Conservation (phyloP, 2,329 filamentous ascomycete genomes). For the Chrysoporthe austroafricana region DNA sequence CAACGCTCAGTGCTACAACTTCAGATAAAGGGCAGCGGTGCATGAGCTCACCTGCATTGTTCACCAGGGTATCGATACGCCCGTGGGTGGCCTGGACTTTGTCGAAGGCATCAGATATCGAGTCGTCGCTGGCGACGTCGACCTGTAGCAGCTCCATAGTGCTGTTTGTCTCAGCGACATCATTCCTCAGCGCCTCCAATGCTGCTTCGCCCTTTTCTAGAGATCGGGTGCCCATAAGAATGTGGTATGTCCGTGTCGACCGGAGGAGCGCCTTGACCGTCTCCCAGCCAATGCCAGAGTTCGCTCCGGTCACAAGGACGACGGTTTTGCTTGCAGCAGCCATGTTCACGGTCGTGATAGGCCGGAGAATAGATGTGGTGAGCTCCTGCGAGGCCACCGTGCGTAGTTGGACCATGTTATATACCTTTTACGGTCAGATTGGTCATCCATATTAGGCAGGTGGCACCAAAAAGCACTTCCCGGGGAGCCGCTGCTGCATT, state of each 20-base stretch:
- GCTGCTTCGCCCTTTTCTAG: conserved; percentile 55
- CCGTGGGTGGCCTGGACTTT: conserved; percentile 28
- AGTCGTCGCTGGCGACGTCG: conserved; percentile 30
- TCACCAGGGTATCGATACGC: conserved; percentile 34
- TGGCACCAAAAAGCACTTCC: not conserved
- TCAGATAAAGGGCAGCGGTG: conserved; percentile 3
- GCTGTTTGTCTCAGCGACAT: conserved; percentile 33
- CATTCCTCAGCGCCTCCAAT: conserved; percentile 44
- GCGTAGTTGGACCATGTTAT: not conserved
- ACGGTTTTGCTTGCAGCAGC: conserved; percentile 35
- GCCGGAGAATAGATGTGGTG: not conserved
- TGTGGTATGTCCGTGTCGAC: conserved; percentile 53
- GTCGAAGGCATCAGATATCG: conserved; percentile 30
- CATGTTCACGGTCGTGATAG: conserved; percentile 14
- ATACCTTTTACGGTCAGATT: not conserved
- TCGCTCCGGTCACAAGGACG: conserved; percentile 64
- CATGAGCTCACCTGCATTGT: conserved; percentile 37
- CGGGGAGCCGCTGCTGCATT: not conserved
- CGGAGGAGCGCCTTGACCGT: conserved; percentile 56
- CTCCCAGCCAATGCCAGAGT: conserved; percentile 64
- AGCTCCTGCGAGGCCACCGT: not conserved
- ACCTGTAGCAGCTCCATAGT: conserved; percentile 27
- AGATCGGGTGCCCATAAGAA: conserved; percentile 59
- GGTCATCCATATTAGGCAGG: not conserved
- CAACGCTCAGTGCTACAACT: not conserved